Conservation (phyloP, 2,329 filamentous ascomycete genomes). For the Orbilia quercus region DNA sequence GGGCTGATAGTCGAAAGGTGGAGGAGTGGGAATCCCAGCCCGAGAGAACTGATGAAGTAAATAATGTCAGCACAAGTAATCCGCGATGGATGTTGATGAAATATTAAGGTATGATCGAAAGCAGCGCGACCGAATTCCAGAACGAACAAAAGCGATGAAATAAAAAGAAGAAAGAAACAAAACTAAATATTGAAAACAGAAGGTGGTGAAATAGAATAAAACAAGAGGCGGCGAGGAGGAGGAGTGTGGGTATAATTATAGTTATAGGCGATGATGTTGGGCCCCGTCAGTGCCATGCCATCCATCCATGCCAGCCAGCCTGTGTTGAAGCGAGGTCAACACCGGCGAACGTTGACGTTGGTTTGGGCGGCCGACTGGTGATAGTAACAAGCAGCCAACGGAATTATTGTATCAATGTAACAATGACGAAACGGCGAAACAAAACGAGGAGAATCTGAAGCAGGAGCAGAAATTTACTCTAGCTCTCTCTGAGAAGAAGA, state of each 20-base stretch:
- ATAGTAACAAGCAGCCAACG: neutral
- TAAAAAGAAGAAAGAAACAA: conserved; percentile 17
- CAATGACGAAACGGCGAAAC: conserved; percentile 16
- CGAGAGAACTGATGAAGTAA: conserved; percentile 47
- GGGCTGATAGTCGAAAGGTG: conserved; percentile 53
- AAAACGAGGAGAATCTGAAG: neutral
- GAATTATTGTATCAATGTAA: neutral
- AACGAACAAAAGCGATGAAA: neutral
- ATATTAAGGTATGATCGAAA: conserved; percentile 26
- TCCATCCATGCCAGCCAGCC: too few species aligned
- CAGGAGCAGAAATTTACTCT: neutral
- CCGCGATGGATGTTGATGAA: conserved; percentile 8
- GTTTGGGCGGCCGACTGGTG: conserved; percentile 5
- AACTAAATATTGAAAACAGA: neutral
- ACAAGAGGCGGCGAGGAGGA: neutral
- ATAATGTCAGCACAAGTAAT: conserved; percentile 53
- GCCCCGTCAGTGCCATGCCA: conserved; percentile 14
- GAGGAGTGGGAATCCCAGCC: conserved; percentile 56
- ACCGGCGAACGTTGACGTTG: conserved; percentile 18
- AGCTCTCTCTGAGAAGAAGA: neutral
- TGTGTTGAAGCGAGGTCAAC: conserved; percentile 47
- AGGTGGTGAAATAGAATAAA: neutral
- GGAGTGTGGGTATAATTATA: conserved; percentile 15
- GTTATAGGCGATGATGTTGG: conserved; percentile 35
- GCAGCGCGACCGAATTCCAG: conserved; percentile 24